These are phyloP conservation scores for Scenedesmus sp. DNA, from an alignment of 163 green algal genomes.

Conservation along the genomic window DNA sequence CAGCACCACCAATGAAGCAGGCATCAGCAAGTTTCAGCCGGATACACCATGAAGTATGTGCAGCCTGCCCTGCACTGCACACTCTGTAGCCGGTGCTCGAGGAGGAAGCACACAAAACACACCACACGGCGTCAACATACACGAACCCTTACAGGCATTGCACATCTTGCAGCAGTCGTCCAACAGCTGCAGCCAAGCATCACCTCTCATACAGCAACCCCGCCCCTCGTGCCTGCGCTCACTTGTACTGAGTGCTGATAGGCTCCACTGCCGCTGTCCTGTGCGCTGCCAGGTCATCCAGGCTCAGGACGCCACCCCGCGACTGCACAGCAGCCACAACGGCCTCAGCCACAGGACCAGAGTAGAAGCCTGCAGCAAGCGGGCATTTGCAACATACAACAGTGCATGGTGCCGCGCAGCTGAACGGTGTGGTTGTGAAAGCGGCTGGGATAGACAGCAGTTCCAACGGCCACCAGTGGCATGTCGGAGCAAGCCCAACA, in stretches of 20 bases:
- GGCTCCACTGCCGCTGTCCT: conserved; percentile 60
- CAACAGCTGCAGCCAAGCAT: background rate
- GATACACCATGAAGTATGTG: too few species aligned
- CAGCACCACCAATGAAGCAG: background rate
- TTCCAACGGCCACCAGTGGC: too few species aligned
- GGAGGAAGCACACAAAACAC: background rate
- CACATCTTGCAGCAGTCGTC: too few species aligned
- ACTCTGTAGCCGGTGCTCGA: background rate
- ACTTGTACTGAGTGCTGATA: conserved; percentile 72
- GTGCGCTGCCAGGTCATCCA: conserved; percentile 71
- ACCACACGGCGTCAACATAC: background rate
- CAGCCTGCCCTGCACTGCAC: too few species aligned
- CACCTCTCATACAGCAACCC: background rate
- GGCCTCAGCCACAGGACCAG: conserved; percentile 68
- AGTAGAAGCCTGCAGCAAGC: conserved; percentile 78
- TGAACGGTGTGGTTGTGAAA: too few species aligned
- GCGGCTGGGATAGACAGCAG: too few species aligned
- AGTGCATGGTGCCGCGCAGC: background rate
- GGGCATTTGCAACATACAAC: background rate
- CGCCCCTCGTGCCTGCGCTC: background rate
- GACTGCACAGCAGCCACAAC: conserved; percentile 72
- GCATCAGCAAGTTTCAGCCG: background rate
- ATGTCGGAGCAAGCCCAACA: too few species aligned
- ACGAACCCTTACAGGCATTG: too few species aligned
- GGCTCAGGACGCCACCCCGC: conserved; percentile 69